phyloP scores from a whole-genome alignment of 176 grass and related monocot genomes.

The Cenchrus americanus region DNA sequence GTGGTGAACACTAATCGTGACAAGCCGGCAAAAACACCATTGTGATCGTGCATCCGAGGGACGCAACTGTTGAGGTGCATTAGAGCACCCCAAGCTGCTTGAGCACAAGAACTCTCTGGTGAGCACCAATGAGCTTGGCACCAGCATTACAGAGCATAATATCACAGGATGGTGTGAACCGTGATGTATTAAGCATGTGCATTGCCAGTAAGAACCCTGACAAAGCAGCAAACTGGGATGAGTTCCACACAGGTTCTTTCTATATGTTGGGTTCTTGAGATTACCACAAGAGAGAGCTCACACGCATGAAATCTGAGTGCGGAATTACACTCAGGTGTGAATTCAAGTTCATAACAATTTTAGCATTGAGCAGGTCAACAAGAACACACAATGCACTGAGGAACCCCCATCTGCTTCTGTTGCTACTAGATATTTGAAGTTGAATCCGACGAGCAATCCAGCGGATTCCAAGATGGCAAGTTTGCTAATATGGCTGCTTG shows the following conservation, averaged over 20 bases:
- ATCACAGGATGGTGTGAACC: too few relatives aligned
- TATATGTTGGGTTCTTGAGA: too few relatives aligned
- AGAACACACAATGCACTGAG: background rate
- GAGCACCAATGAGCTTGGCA: background rate
- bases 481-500: background rate
- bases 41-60: too few relatives aligned
- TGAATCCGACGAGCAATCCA: conserved; percentile 22
- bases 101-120: too few relatives aligned
- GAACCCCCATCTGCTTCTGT: background rate
- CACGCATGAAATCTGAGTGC: background rate
- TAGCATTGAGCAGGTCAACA: background rate
- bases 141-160: background rate
- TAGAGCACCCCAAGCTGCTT: too few relatives aligned
- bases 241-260: too few relatives aligned
- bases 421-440: background rate
- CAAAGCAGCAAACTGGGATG: background rate
- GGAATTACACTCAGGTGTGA: background rate
- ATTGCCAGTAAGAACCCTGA: background rate
- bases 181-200: too few relatives aligned
- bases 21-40: too few relatives aligned
- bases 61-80: too few relatives aligned
- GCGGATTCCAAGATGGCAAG: conserved; percentile 31
- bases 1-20: too few relatives aligned
- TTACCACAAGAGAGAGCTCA: too few relatives aligned
- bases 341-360: background rate